phyloP scores from a whole-genome alignment of 2,329 filamentous ascomycete species.

The Penicillium sumatraense region DNA sequence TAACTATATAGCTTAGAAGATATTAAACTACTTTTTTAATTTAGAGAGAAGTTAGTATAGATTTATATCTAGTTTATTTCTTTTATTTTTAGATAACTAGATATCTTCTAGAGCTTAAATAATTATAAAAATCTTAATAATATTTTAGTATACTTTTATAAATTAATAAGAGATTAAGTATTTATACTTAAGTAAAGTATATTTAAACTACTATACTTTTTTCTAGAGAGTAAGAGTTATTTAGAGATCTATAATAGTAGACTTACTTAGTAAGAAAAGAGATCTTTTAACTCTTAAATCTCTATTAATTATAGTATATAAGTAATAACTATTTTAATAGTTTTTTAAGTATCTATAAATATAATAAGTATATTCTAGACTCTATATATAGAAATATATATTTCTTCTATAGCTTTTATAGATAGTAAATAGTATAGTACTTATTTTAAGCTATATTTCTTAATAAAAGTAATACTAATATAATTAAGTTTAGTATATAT shows the following conservation, averaged over 20 bases:
- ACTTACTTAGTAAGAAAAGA: too few species aligned
- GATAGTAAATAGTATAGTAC: neutral
- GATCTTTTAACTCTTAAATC: too few species aligned
- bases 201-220: neutral
- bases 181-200: neutral
- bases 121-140: too few species aligned
- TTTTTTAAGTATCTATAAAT: neutral
- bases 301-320: neutral
- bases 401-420: neutral
- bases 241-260: neutral
- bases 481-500: neutral
- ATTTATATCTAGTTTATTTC: neutral
- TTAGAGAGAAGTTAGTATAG: too few species aligned
- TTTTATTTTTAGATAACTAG: too few species aligned
- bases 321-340: neutral
- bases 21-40: neutral
- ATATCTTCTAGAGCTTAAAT: too few species aligned
- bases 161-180: neutral
- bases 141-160: neutral
- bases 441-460: too few species aligned
- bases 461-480: neutral
- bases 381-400: neutral
- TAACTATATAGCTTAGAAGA: neutral
- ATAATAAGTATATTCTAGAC: neutral
- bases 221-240: neutral